Evolutionary conservation across 2,329 filamentous ascomycete species (phyloP), one percentile per base, ranked within the genome.

Genomic region (Pleoardoris graminearum): DNA sequence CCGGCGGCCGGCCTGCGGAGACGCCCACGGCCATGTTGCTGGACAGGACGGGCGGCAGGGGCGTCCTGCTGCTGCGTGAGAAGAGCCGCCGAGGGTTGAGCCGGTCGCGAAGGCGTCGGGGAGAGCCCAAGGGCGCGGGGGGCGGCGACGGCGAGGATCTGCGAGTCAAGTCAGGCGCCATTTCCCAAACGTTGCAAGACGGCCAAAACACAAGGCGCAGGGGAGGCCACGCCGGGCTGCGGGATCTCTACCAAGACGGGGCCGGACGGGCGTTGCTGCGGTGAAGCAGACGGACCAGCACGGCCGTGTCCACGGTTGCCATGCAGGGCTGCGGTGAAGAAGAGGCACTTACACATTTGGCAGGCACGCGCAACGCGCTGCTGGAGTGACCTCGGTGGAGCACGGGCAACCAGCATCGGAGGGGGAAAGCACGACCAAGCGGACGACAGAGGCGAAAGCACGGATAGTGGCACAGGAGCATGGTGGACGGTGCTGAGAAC

Each of bases 141-240:
- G n/a, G n/a, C n/a, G n/a, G n/a, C n/a, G n/a, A n/a, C n/a, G n/a
- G n/a, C n/a, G n/a, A n/a, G n/a, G n/a, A n/a, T n/a, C n/a, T n/a
- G n/a, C n/a, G n/a, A n/a, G n/a, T n/a, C n/a, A n/a, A n/a, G n/a
- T n/a, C n/a, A n/a, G n/a, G n/a, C n/a, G n/a, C n/a, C n/a, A n/a
- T n/a, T n/a, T n/a, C n/a, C n/a, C n/a, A n/a, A n/a, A n/a, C 8
- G 35, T 11, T 33, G 29, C 35, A 48, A 30, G 49, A 48, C 33
- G 25, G 23, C 12, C 19, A 49, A 29, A 17, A 2, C 10, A n/a
- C 21, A 7, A 14, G 7, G 42, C 7, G 42, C 16, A 3, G 16
- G 44, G 14, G n/a, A 25, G 22, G 29, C 21, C 27, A 19, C 16
- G 35, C 11, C 17, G 16, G 7, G 36, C 4, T n/a, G 8, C 3